Evolutionary conservation across 129 eudicot genomes (phyloP).

Genomic region (Flaveria bidentis): DNA sequence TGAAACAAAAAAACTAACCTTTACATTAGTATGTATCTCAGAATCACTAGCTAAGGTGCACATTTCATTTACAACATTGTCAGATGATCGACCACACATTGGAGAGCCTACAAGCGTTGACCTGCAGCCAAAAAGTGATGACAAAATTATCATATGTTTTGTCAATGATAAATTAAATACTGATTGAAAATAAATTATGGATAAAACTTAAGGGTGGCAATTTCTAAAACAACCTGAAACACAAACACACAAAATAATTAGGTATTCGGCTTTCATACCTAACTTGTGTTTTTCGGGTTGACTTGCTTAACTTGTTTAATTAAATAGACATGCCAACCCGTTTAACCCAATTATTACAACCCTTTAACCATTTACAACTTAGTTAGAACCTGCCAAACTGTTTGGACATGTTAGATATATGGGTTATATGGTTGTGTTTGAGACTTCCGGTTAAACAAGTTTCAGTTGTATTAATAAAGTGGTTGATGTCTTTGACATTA

Average conservation of each 20-base stretch:
- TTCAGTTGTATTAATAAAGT: too few species aligned
- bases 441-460: neutral
- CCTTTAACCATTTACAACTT: neutral
- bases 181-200: neutral
- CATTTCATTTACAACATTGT: slow-evolving; percentile 46
- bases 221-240: neutral
- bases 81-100: slow-evolving; percentile 49
- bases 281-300: neutral
- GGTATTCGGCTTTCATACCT: neutral
- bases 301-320: neutral
- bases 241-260: neutral
- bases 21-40: slow-evolving; percentile 37
- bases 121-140: slow-evolving; percentile 41
- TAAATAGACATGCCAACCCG: neutral
- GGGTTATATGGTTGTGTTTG: neutral
- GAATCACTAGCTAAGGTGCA: slow-evolving; percentile 50
- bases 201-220: neutral
- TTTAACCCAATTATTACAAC: neutral
- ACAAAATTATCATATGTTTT: neutral
- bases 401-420: neutral
- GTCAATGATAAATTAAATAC: neutral
- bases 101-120: slow-evolving; percentile 67
- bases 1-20: slow-evolving; percentile 43
- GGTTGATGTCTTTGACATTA: too few species aligned
- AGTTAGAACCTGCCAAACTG: neutral